These are phyloP conservation scores for Euphorbia pulcherrima DNA, from an alignment of 345 rosid species.

Conservation along the genomic window DNA sequence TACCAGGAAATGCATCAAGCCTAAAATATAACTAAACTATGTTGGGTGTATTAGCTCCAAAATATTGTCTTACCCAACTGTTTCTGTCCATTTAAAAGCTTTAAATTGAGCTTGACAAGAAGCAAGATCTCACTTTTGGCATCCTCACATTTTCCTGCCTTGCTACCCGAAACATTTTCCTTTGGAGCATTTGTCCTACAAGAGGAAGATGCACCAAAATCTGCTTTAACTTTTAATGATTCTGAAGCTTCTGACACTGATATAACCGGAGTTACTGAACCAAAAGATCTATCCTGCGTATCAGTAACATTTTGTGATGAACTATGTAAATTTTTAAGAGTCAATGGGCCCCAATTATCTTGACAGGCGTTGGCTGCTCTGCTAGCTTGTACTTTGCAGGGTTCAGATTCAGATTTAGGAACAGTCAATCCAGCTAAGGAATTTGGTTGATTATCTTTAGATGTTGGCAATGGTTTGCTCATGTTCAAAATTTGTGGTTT, in stretches of 20 bases:
- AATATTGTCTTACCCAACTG: slow-evolving; percentile 35
- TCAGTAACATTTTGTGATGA: slow-evolving; percentile 7
- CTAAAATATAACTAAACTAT: neutral
- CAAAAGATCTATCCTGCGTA: slow-evolving; percentile 12
- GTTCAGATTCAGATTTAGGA: slow-evolving; percentile 1
- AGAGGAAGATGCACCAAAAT: slow-evolving; percentile 7
- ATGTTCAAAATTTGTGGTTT: slow-evolving; percentile 6
- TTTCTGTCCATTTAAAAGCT: slow-evolving; percentile 40
- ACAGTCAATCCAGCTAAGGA: slow-evolving; percentile 13
- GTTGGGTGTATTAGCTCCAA: neutral
- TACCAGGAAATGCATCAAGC: too few relatives aligned
- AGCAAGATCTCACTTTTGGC: slow-evolving; percentile 51
- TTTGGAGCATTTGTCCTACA: neutral
- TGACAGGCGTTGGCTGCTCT: neutral
- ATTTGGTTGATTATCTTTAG: slow-evolving; percentile 7
- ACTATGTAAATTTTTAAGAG: neutral
- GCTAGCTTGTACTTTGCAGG: slow-evolving; percentile 14
- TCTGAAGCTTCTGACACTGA: slow-evolving; percentile 15
- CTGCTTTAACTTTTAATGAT: slow-evolving; percentile 11
- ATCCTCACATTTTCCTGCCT: slow-evolving; percentile 19
- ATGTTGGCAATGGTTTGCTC: neutral
- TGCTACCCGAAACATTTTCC: slow-evolving; percentile 12
- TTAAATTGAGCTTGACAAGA: slow-evolving; percentile 57
- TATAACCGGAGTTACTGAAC: slow-evolving; percentile 7
- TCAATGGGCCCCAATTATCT: neutral